Evolutionary conservation across 2,329 filamentous ascomycete species (phyloP), one percentile per base, ranked within the genome.

Genomic region (Parastagonospora nodorum): DNA sequence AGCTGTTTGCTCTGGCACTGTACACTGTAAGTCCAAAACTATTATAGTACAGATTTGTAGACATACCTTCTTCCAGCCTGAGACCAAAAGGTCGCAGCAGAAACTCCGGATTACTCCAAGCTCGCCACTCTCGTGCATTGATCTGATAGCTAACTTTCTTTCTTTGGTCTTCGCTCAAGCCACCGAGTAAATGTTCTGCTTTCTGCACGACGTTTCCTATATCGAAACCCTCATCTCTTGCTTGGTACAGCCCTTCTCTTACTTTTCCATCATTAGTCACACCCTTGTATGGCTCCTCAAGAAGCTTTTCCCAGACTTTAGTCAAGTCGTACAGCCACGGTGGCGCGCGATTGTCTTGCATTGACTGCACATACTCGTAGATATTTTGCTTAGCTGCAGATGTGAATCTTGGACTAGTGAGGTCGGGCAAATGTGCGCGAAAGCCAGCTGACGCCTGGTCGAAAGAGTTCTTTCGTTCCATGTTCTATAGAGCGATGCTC

Each of bases 101-200:
- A 58, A 91, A 88, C 67, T 92, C 88, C 0, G 88, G 88, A 67
- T 92, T 92, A 6, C 80, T 83, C 82, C 82, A 85, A 9, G 86
- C 84, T 41, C 88, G 83, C 87, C 88, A 91, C 64, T 89, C 84
- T 1, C 83, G 83, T 1, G 85, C 85, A 73, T 89, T 85, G 56
- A 91, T 80, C 64, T 88, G 84, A 61, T 87, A 83, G 30, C 71
- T 71, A 0, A 86, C 66, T 27, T 75, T 75, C 14, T 76, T 55
- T 39, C 72, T 76, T 61, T 89, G 81, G 8, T 77, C 73, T 0
- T 77, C 69, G 12, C 77, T 74, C 12, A 88, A 72, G 2, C 75
- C 68, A 1, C 63, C 55, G 0, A 86, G 64, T 1, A 88, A 66
- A 0, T 65, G 48, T 2, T 81, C 67, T 0, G 82, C 77, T 0